Evolutionary conservation across 495 filamentous ascomycete species (phyloP), one percentile per base, ranked within the genome.

Genomic region (Penicillium robsamsonii): DNA sequence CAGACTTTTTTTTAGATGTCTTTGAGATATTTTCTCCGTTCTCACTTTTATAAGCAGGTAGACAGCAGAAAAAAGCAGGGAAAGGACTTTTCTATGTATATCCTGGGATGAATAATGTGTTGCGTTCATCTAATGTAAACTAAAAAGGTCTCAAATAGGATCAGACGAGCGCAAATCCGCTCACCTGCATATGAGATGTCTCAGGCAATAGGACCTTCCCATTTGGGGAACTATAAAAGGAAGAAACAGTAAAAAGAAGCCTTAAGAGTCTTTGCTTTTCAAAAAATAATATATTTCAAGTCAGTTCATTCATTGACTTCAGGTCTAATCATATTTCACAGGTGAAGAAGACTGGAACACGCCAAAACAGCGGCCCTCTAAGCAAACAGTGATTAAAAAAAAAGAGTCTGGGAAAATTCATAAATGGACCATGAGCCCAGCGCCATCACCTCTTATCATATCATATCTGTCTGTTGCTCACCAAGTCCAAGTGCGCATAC

Each of bases 241-340:
- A 17, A 50, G 4, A 18, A 38, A 12, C 3, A 15, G 10, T n/a
- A 37, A 27, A 25, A n/a, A 15, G 47, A 38, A n/a, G 9, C 3
- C 22, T 30, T 22, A 17, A 17, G 18, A 9, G 9, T 6, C 33
- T 37, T 37, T n/a, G 33, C 13, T 24, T 51, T 18, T 51, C 22
- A 17, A 41, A 38, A 25, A 25, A 31, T 41, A 50, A 35, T 50
- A 56, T 51, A 57, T 59, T 61, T 42, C 56, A 60, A 53, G 57
- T 63, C 37, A 38, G 46, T 45, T 25, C 37, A 49, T 27, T 35
- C 40, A 59, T 61, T 51, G 45, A 53, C 57, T 55, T 48, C 51
- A 61, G 50, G 42, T 66, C 58, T 68, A 62, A 64, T 66, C 60
- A 66, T 68, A 68, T 68, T 55, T 68, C 60, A 68, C 63, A 66